Percentiles rank a stretch among this genome's conserved stretches.
These are phyloP conservation scores for Penicillium macrosclerotiorum DNA, from an alignment of 495 filamentous ascomycete genomes.

Conservation along the genomic window DNA sequence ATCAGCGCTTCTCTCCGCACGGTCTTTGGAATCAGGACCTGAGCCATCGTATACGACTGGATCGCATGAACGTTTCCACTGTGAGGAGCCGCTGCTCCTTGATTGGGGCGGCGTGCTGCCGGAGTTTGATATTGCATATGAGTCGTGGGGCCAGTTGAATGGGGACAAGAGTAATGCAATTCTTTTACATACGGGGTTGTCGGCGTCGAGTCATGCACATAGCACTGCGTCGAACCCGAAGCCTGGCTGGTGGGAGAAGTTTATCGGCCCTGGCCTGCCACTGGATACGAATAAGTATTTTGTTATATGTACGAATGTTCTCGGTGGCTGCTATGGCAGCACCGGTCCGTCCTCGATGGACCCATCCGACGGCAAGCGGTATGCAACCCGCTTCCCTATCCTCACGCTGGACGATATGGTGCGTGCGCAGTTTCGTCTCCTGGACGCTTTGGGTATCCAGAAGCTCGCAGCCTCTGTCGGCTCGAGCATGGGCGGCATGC, in stretches of 20 bases:
- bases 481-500: conserved; percentile 98
- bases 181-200: conserved; percentile 89
- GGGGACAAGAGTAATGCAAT: conserved; percentile 83
- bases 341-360: conserved; percentile 88
- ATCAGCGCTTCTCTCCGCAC: conserved; percentile 71
- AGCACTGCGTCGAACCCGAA: conserved; percentile 82
- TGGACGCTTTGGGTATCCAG: conserved; percentile 75
- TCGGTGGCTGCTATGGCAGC: conserved; percentile 94
- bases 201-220: conserved; percentile 92
- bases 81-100: conserved; percentile 69
- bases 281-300: conserved; percentile 90
- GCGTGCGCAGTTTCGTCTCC: conserved; percentile 84
- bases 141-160: conserved; percentile 89
- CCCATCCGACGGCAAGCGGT: conserved; percentile 81
- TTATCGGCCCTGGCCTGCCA: conserved; percentile 85
- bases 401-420: conserved; percentile 98
- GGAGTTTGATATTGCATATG: conserved; percentile 87
- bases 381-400: conserved; percentile 95
- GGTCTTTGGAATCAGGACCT: conserved; percentile 72
- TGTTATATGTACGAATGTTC: conserved; percentile 93
- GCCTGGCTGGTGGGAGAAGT: conserved; percentile 98
- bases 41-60: conserved; percentile 94
- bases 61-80: conserved; percentile 71
- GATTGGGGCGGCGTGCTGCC: conserved; percentile 92
- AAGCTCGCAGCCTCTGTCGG: conserved; percentile 92